Evolutionary conservation across 192 early-diverging fungal genomes (phyloP), one percentile per base, ranked within the genome.

Genomic region (Coemansia aciculifera): DNA sequence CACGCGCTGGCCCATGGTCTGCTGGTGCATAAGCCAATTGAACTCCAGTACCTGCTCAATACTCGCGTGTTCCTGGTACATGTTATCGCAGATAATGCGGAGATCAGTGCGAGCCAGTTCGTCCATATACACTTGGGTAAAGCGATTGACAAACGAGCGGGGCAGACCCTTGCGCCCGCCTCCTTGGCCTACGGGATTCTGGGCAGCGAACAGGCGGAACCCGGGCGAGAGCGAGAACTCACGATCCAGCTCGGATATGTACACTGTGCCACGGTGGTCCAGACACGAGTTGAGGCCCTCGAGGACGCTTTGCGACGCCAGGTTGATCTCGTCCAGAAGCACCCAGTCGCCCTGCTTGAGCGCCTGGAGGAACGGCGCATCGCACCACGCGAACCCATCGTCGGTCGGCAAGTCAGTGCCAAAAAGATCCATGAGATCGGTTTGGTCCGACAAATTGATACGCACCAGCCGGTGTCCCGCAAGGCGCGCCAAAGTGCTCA

Each of bases 211-310:
- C 0, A 99, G 91, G 23, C 94, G 77, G 85, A 98, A 99, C 24
- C 89, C 90, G 2, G 83, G 82, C 42, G 90, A 81, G 49, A 94
- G 90, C 13, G 84, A 73, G 67, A 99, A 98, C 52, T 90, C 86
- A 42, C 89, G 84, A 64, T 98, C 95, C 36, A 99, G 88, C 79
- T 99, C 98, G 11, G 96, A 93, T 27, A 99, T 93, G 74, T 96
- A 99, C 4, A 97, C 95, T 9, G 93, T 82, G 23, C 91, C 95
- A 67, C 98, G 92, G 74, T 99, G 96, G 85, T 99, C 98, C 23
- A 99, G 85, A 77, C 96, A 98, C 27, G 98, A 93, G 78, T 99
- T 99, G 66, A 99, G 88, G 71, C 97, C 97, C 86, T 99, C 98
- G 24, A 99, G 85, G 2, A 99, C 98, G 72, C 94, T 93, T 80